Evolutionary conservation across 176 grass and related monocot species (phyloP).

Genomic region (Eremochloa ophiuroides): DNA sequence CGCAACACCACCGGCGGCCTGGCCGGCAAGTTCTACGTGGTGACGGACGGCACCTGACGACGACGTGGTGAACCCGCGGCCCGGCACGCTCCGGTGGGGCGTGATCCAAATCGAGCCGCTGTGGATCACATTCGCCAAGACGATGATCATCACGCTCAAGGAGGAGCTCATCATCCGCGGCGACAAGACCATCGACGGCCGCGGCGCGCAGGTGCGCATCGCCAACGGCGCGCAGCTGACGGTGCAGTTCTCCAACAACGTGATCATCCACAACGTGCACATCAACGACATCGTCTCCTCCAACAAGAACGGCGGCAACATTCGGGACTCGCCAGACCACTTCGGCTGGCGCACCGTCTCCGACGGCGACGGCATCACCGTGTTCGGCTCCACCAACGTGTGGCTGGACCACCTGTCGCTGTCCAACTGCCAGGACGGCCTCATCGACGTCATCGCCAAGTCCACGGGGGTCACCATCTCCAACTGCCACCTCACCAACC

Average conservation of each 20-base stretch:
- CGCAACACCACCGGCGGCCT: constrained; percentile 58
- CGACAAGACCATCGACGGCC: constrained; percentile 82
- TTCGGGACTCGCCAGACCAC: constrained; percentile 61
- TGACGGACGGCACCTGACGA: constrained; percentile 60
- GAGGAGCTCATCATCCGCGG: constrained; percentile 67
- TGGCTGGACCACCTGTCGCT: constrained; percentile 92
- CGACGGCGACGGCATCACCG: constrained; percentile 72
- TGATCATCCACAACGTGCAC: constrained; percentile 86
- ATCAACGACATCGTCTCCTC: constrained; percentile 50
- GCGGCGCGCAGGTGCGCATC: constrained; percentile 70
- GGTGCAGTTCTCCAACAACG: constrained; percentile 59
- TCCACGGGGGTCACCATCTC: constrained; percentile 84
- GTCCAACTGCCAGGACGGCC: constrained; percentile 73
- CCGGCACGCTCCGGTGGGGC: constrained; percentile 68
- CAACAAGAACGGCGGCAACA: constrained; percentile 42
- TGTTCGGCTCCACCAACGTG: constrained; percentile 64
- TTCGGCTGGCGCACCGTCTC: constrained; percentile 50
- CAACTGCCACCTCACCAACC: constrained; percentile 77
- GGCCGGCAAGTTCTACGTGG: constrained; percentile 62
- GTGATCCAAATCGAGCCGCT: constrained; percentile 65
- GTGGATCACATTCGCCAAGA: constrained; percentile 67
- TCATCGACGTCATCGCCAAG: constrained; percentile 61
- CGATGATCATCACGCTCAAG: constrained; percentile 73
- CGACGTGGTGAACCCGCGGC: constrained; percentile 50
- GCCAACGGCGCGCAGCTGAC: constrained; percentile 54